A percentile compares a stretch with the other conserved stretches of the same genome.
Evolutionary conservation across 106 monocot species (phyloP).

Genomic region (Gastrodia elata): DNA sequence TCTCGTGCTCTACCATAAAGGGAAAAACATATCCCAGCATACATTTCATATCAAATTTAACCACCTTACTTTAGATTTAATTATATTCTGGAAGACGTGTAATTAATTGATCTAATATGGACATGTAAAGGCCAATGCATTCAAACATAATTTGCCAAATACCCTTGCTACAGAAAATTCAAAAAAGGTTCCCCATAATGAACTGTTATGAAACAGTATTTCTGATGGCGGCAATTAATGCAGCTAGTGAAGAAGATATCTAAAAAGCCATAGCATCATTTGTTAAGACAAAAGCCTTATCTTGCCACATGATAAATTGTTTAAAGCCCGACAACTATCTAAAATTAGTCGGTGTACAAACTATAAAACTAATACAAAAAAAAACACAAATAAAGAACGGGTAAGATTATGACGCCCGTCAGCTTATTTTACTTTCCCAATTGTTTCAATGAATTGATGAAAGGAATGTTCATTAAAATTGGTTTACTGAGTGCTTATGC

Average conservation of each 20-base stretch:
- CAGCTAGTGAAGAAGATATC: neutral
- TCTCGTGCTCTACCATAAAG: neutral
- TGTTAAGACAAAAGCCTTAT: neutral
- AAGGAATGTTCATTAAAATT: neutral
- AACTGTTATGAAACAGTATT: no score
- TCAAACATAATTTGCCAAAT: neutral
- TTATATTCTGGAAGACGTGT: neutral
- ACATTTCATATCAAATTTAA: neutral
- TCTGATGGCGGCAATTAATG: neutral
- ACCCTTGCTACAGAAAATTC: neutral
- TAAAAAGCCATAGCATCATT: neutral
- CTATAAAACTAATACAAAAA: neutral
- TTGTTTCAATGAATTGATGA: constrained; percentile 1
- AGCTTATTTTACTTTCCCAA: neutral
- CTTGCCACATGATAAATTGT: neutral
- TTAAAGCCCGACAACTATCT: neutral
- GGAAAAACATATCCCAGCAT: neutral
- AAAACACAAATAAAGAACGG: neutral
- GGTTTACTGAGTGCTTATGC: no score
- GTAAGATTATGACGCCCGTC: neutral
- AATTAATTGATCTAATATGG: neutral
- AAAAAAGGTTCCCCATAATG: neutral
- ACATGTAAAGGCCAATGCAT: neutral
- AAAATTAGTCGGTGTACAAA: neutral
- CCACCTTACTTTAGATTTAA: neutral